These are phyloP conservation scores for Debaryomycetaceae sp. DNA, from an alignment of 1,139 yeast species.

Conservation along the genomic window DNA sequence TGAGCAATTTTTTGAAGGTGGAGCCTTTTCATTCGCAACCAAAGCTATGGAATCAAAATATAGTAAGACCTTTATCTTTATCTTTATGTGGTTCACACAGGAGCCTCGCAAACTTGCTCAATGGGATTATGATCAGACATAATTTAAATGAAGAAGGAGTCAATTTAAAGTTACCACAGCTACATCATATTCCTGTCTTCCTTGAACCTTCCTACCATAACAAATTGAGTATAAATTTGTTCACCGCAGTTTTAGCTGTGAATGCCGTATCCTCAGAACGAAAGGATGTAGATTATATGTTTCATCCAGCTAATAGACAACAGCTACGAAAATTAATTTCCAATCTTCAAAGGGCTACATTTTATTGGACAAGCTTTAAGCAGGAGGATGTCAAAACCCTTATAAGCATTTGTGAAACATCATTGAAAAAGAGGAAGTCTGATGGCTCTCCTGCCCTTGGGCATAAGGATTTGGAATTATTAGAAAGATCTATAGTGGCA, in stretches of 20 bases:
- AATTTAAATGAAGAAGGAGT: constrained; percentile 47
- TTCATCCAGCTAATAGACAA: constrained; percentile 53
- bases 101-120: constrained; percentile 40
- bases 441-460: constrained; percentile 27
- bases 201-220: constrained; percentile 62
- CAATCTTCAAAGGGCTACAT: constrained; percentile 63
- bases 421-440: constrained; percentile 33
- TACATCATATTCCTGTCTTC: constrained; percentile 56
- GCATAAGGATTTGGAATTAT: constrained; percentile 33
- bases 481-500: constrained; percentile 39
- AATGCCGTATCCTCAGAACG: constrained; percentile 74
- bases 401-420: constrained; percentile 44
- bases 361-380: constrained; percentile 73
- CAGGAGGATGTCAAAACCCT: constrained; percentile 52
- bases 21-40: constrained; percentile 55
- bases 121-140: constrained; percentile 54
- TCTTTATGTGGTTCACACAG: constrained; percentile 36
- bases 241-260: constrained; percentile 63
- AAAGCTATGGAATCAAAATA: constrained; percentile 44
- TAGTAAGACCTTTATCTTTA: constrained; percentile 47
- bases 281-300: constrained; percentile 66
- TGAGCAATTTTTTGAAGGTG: constrained; percentile 52
- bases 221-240: constrained; percentile 56
- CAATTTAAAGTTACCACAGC: constrained; percentile 56
- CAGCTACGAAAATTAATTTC: constrained; percentile 56